Conservation (phyloP, 306 rosid species). For the Citrullus colocynthis region DNA sequence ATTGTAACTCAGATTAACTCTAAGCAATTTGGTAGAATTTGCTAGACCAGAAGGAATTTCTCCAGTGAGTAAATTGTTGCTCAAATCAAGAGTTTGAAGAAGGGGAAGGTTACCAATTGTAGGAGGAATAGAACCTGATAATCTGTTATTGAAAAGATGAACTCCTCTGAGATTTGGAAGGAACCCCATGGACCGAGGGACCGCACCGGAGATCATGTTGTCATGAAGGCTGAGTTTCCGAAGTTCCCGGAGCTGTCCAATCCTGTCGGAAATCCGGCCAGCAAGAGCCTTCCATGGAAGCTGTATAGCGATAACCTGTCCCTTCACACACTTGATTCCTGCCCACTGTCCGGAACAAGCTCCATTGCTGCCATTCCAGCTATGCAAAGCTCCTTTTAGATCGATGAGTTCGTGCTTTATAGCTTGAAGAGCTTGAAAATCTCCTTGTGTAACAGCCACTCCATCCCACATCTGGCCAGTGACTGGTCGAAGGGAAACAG, state of each 20-base stretch:
- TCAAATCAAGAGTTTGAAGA: conserved; percentile 79
- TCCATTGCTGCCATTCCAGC: conserved; percentile 75
- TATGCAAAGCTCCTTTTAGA: conserved; percentile 42
- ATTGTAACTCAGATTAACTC: conserved; percentile 74
- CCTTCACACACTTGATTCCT: conserved; percentile 82
- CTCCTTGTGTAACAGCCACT: conserved; percentile 37
- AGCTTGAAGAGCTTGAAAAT: conserved; percentile 56
- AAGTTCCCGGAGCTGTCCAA: conserved; percentile 65
- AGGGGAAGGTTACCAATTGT: conserved; percentile 58
- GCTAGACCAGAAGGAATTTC: conserved; percentile 55
- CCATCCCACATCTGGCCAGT: conserved; percentile 48
- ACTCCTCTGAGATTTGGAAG: conserved; percentile 81
- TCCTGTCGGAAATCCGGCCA: conserved; percentile 62
- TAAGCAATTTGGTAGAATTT: conserved; percentile 45
- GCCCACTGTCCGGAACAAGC: conserved; percentile 87
- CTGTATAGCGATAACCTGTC: conserved; percentile 81
- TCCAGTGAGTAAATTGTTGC: conserved; percentile 61
- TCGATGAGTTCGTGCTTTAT: conserved; percentile 53
- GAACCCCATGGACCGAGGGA: conserved; percentile 58
- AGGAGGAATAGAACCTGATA: conserved; percentile 75
- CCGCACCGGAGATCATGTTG: conserved; percentile 41
- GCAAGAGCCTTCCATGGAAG: conserved; percentile 89
- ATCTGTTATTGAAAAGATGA: conserved; percentile 75
- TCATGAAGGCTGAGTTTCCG: conserved; percentile 76
- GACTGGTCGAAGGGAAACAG: conserved; percentile 16